phyloP scores from a whole-genome alignment of 176 grass and related monocot species.

The Saccharum spontaneum region DNA sequence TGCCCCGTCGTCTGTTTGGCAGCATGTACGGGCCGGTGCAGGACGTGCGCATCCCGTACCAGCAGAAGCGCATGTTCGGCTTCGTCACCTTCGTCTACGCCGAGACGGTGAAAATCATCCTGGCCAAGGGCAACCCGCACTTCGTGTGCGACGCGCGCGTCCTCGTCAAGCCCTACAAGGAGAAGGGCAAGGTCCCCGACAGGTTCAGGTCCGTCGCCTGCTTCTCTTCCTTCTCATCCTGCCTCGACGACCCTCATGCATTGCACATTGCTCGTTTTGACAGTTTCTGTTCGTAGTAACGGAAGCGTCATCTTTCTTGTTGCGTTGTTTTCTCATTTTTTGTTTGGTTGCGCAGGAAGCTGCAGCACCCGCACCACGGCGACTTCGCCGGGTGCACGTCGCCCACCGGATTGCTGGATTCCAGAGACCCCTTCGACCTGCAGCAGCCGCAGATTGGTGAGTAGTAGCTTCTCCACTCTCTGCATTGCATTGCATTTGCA shows the following conservation, averaged over 20 bases:
- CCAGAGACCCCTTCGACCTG: slow-evolving; percentile 66
- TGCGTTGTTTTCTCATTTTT: not conserved
- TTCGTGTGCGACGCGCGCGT: slow-evolving; percentile 79
- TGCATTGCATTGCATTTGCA: not conserved
- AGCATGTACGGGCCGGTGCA: slow-evolving; percentile 85
- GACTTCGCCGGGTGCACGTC: slow-evolving; percentile 58
- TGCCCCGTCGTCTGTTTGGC: not conserved
- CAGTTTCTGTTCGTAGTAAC: not conserved
- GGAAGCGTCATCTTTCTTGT: not conserved
- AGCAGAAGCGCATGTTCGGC: slow-evolving; percentile 98
- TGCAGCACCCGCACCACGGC: slow-evolving; percentile 42
- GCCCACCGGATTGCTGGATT: slow-evolving; percentile 63
- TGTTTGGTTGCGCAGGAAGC: slow-evolving; percentile 30
- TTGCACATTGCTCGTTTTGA: not conserved
- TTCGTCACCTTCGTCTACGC: slow-evolving; percentile 84
- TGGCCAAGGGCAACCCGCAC: slow-evolving; percentile 77
- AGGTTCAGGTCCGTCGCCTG: slow-evolving; percentile 57
- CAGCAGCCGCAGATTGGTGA: slow-evolving; percentile 70
- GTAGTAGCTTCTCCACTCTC: not conserved
- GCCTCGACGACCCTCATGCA: no score
- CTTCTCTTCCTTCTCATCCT: no score
- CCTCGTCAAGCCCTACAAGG: slow-evolving; percentile 95
- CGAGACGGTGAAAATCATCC: slow-evolving; percentile 64
- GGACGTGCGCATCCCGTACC: slow-evolving; percentile 87
- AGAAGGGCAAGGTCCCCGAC: slow-evolving; percentile 86